Evolutionary conservation across 352 stramenopile genomes (phyloP), one percentile per base, ranked within the genome.

Genomic region (Pythium pyrilobum): DNA sequence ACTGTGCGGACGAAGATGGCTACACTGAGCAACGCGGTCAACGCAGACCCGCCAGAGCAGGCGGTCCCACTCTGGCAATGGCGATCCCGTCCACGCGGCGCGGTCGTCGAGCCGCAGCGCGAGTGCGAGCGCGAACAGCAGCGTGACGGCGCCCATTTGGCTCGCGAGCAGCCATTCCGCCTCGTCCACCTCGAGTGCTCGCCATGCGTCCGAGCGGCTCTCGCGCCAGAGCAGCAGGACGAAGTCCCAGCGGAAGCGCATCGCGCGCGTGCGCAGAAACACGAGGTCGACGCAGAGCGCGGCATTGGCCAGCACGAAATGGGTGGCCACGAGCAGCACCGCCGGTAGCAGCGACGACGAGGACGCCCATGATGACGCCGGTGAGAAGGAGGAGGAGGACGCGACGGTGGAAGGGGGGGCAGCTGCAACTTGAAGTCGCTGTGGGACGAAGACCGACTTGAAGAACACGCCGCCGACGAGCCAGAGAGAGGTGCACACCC

Each of bases 231-330:
- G 74, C 53, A 85, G 72, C 36, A 20, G 21, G 20, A 85, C 58
- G 45, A 85, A 80, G 29, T 73, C 68, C 15, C 43, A 52, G 10
- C 64, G 68, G 56, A 85, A 81, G 4, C 77, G 64, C 77, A 88
- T 77, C 43, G 71, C 66, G 2, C 77, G 74, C 47, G 70, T 74
- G 49, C 67, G 72, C 18, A 88, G 34, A 40, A 84, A 72, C 16
- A 85, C 60, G 23, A 69, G 62, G 55, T 87, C 72, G 18, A 67
- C 15, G 63, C 51, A 38, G 40, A 67, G 12, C 67, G 49, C 4
- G 49, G 56, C 24, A 44, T 64, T 59, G 2, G 24, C 49, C 33
- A 56, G 8, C 24, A 56, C 18, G 27, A 59, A 65, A 18, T 51
- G 49, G 20, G 40, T 52, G 34, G 56, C 56, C 16, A 53, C 33